Percentiles rank a stretch among this genome's conserved stretches.
Evolutionary conservation across 768 basidiomycete species (phyloP).

Genomic region (Boletus tylopilopsis): DNA sequence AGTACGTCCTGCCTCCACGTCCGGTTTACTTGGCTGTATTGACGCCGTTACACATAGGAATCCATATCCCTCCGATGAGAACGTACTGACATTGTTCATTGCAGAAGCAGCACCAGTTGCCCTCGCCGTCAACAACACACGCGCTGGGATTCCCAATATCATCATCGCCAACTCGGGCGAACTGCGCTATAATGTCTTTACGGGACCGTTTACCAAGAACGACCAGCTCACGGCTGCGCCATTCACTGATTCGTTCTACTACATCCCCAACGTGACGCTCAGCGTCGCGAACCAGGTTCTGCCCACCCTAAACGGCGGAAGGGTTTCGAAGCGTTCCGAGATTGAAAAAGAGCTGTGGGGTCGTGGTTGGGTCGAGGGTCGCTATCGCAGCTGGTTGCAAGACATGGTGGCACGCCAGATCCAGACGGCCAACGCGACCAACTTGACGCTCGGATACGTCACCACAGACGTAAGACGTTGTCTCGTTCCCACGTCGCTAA

Average conservation of each 20-base stretch:
- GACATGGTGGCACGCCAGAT: constrained; percentile 43
- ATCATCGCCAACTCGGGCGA: constrained; percentile 64
- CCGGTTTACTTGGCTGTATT: neutral
- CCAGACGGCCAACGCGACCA: constrained; percentile 36
- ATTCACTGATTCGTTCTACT: constrained; percentile 62
- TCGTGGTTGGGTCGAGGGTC: constrained; percentile 47
- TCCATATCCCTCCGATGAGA: constrained; percentile 60
- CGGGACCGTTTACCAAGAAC: constrained; percentile 73
- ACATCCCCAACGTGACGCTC: constrained; percentile 51
- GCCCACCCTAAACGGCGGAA: constrained; percentile 46
- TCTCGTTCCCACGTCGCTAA: neutral
- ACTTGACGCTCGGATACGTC: constrained; percentile 72
- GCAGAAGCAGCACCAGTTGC: constrained; percentile 51
- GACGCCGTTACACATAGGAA: constrained; percentile 33
- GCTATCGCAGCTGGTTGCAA: constrained; percentile 54
- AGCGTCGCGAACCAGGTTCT: constrained; percentile 52
- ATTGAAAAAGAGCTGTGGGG: constrained; percentile 29
- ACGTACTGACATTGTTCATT: constrained; percentile 56
- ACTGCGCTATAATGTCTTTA: constrained; percentile 62
- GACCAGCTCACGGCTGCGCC: constrained; percentile 77
- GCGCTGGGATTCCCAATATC: constrained; percentile 55
- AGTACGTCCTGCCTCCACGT: constrained; percentile 35
- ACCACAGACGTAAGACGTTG: constrained; percentile 53
- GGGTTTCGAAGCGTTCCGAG: constrained; percentile 15
- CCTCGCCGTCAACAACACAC: constrained; percentile 60